These are phyloP conservation scores for Paxillus ammoniavirescens DNA, from an alignment of 768 basidiomycete species.

Conservation along the genomic window DNA sequence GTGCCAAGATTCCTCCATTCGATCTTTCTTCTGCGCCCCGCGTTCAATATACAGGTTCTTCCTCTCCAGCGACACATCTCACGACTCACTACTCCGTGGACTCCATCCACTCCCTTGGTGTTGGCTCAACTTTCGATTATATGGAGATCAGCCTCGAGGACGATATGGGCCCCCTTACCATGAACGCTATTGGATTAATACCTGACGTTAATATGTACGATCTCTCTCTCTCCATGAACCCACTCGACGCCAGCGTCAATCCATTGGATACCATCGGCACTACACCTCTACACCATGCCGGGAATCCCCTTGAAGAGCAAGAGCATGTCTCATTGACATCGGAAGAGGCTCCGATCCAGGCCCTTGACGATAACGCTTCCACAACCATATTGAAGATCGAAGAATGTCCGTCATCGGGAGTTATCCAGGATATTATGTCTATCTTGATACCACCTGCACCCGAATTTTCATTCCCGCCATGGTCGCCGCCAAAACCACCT, in stretches of 20 bases:
- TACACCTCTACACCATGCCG: neutral
- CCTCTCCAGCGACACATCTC: neutral
- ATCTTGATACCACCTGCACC: slow-evolving; percentile 23
- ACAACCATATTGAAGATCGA: neutral
- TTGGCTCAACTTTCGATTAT: neutral
- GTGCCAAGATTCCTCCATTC: neutral
- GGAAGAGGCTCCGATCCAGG: neutral
- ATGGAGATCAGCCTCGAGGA: slow-evolving; percentile 6
- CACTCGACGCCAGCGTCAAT: slow-evolving; percentile 33
- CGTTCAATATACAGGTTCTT: neutral
- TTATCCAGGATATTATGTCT: slow-evolving; percentile 32
- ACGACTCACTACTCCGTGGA: neutral
- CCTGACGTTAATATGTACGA: slow-evolving; percentile 38
- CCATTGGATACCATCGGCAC: slow-evolving; percentile 37
- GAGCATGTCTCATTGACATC: neutral
- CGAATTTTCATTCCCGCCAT: slow-evolving; percentile 6
- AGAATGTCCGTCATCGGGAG: slow-evolving; percentile 24
- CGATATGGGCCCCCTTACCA: slow-evolving; percentile 8
- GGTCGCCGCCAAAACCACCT: slow-evolving; percentile 4
- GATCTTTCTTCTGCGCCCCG: neutral
- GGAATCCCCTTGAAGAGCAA: neutral
- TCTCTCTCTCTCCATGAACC: slow-evolving; percentile 12
- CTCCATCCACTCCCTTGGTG: neutral
- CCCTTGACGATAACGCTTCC: neutral
- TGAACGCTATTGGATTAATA: slow-evolving; percentile 23